Conservation (phyloP, 2,329 filamentous ascomycete species). For the Emericellopsis cladophorae region DNA sequence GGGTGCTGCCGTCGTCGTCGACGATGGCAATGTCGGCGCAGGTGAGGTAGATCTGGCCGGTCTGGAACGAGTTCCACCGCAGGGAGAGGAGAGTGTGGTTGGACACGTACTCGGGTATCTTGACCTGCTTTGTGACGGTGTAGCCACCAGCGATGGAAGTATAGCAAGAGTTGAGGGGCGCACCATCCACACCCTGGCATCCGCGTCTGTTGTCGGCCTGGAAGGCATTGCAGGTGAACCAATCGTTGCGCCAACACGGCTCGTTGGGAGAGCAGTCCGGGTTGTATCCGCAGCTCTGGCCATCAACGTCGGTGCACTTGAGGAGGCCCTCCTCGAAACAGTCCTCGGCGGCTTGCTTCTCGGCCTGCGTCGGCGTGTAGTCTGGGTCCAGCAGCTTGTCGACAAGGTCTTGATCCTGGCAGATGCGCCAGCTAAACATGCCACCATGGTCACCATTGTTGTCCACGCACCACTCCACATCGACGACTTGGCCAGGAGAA, state of each 20-base stretch:
- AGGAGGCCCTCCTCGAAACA: slow-evolving; percentile 36
- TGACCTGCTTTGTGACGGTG: slow-evolving; percentile 37
- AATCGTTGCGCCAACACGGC: slow-evolving; percentile 35
- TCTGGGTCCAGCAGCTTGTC: slow-evolving; percentile 32
- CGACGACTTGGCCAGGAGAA: slow-evolving; percentile 27
- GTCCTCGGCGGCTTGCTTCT: slow-evolving; percentile 39
- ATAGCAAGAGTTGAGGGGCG: slow-evolving; percentile 28
- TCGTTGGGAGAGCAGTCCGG: slow-evolving; percentile 27
- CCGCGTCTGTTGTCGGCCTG: slow-evolving; percentile 12
- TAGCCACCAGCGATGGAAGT: slow-evolving; percentile 40
- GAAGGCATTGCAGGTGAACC: slow-evolving; percentile 40
- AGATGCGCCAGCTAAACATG: slow-evolving; percentile 43
- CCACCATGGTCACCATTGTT: slow-evolving; percentile 43
- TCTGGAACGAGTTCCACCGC: slow-evolving; percentile 43
- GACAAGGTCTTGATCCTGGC: slow-evolving; percentile 35
- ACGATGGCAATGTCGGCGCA: slow-evolving; percentile 38
- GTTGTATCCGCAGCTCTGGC: slow-evolving; percentile 33
- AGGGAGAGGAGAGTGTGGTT: slow-evolving; percentile 38
- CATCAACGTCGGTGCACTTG: slow-evolving; percentile 33
- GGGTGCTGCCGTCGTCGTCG: no score
- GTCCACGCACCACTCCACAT: slow-evolving; percentile 44
- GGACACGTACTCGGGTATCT: slow-evolving; percentile 32
- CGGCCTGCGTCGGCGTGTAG: slow-evolving; percentile 33
- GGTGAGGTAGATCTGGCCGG: slow-evolving; percentile 36
- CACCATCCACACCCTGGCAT: slow-evolving; percentile 32